Evolutionary conservation across 495 filamentous ascomycete genomes (phyloP).

Genomic region (Xylona heveae): DNA sequence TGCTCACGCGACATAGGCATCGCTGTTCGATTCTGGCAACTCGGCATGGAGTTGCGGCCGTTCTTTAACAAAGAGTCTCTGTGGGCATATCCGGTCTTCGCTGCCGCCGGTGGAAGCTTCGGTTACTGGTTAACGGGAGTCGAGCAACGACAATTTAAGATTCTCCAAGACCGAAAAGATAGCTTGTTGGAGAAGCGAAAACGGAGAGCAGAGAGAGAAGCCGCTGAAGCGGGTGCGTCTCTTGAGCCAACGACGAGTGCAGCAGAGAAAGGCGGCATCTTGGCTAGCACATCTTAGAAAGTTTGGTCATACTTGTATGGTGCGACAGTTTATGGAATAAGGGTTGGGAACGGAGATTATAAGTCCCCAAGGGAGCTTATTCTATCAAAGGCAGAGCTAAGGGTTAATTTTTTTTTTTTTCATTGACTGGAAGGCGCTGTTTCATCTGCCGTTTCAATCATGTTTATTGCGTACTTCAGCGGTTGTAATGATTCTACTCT

Average conservation of each 20-base stretch:
- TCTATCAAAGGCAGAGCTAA: no score
- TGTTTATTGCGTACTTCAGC: no score
- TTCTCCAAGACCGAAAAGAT: constrained; percentile 55
- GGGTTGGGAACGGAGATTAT: no score
- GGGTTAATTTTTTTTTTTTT: no score
- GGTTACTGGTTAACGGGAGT: constrained; percentile 91
- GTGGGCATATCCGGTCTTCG: constrained; percentile 87
- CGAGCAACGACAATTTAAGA: constrained; percentile 50
- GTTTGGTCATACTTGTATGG: no score
- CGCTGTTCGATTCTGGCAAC: constrained; percentile 80
- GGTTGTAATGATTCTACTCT: no score
- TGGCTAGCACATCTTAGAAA: constrained; percentile 23
- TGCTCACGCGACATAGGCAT: constrained; percentile 34
- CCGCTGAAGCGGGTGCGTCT: neutral
- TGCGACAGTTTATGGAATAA: no score
- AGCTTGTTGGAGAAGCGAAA: constrained; percentile 72
- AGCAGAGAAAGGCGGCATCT: constrained; percentile 17
- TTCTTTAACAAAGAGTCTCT: constrained; percentile 57
- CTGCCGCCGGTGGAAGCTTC: constrained; percentile 63
- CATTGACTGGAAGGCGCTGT: no score
- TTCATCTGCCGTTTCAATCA: no score
- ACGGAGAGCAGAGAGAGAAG: constrained; percentile 43
- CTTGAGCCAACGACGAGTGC: constrained; percentile 11
- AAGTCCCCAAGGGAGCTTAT: no score
- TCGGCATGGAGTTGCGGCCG: constrained; percentile 96